phyloP scores from a whole-genome alignment of 2,329 filamentous ascomycete genomes.

The Ascochyta viciae-villosae region DNA sequence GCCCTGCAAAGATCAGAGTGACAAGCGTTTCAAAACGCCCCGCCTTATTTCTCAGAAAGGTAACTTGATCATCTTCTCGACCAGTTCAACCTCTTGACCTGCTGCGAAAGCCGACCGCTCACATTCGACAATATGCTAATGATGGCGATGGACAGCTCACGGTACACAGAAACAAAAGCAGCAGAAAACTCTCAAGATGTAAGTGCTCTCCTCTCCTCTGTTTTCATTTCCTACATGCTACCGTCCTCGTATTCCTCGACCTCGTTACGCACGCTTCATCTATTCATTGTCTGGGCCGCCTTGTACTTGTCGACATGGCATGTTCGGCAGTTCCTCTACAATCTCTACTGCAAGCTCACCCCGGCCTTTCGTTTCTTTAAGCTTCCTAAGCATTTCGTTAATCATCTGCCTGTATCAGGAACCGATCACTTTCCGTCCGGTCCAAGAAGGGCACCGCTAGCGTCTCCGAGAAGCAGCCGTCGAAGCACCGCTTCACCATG shows the following conservation, averaged over 20 bases:
- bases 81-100: conserved; percentile 13
- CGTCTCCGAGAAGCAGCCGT: conserved; percentile 51
- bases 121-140: conserved; percentile 29
- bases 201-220: not conserved
- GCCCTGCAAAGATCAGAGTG: conserved; percentile 18
- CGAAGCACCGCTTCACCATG: conserved; percentile 80
- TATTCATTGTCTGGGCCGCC: not conserved
- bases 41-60: conserved; percentile 15
- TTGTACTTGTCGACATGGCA: not conserved
- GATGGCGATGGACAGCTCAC: conserved; percentile 25
- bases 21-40: conserved; percentile 18
- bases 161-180: conserved; percentile 12
- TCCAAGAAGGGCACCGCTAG: conserved; percentile 63
- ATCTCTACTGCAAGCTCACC: not conserved
- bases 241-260: not conserved
- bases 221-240: not conserved
- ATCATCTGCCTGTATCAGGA: conserved; percentile 58
- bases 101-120: conserved; percentile 19
- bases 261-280: not conserved
- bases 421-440: conserved; percentile 76
- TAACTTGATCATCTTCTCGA: conserved; percentile 7
- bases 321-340: not conserved
- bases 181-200: conserved; percentile 3
- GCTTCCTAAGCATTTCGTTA: conserved; percentile 38
- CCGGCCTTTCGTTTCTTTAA: not conserved